Evolutionary conservation across 1,284 basidiomycete species (phyloP).

Genomic region (Malassezia nana): DNA sequence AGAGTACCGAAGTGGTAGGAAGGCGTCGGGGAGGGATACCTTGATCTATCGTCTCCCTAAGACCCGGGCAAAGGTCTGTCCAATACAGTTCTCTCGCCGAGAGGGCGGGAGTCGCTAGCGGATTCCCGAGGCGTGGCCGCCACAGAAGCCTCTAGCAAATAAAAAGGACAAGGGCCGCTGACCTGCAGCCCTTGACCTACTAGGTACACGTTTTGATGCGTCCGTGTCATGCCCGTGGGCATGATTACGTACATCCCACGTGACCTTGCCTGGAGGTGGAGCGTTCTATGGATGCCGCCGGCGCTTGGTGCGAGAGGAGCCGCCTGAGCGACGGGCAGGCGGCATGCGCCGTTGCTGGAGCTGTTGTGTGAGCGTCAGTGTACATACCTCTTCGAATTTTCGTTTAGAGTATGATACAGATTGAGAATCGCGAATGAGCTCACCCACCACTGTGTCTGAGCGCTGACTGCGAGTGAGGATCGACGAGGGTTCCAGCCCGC

Average conservation of each 20-base stretch:
- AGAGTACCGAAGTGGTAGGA: background rate
- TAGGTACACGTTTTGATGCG: background rate
- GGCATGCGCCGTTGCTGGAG: conserved; percentile 14
- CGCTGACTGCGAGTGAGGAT: conserved; percentile 60
- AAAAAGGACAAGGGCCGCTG: background rate
- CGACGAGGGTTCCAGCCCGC: conserved; percentile 66
- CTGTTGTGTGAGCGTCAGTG: background rate
- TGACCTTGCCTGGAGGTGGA: background rate
- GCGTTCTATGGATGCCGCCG: conserved; percentile 3
- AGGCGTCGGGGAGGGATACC: conserved; percentile 4
- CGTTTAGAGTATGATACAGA: conserved; percentile 79
- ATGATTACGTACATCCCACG: background rate
- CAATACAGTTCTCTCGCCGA: conserved; percentile 1
- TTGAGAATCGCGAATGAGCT: conserved; percentile 75
- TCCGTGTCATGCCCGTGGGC: background rate
- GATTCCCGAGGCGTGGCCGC: background rate
- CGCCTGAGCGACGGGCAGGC: background rate
- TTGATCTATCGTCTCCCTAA: background rate
- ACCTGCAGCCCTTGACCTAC: background rate
- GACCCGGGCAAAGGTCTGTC: conserved; percentile 1
- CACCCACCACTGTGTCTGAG: conserved; percentile 75
- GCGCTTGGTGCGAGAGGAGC: background rate
- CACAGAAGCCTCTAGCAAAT: background rate
- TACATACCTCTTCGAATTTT: conserved; percentile 70
- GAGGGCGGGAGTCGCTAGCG: conserved; percentile 9